These are phyloP conservation scores for Akebia trifoliata DNA, from an alignment of 164 flowering plant genomes.

Conservation along the genomic window DNA sequence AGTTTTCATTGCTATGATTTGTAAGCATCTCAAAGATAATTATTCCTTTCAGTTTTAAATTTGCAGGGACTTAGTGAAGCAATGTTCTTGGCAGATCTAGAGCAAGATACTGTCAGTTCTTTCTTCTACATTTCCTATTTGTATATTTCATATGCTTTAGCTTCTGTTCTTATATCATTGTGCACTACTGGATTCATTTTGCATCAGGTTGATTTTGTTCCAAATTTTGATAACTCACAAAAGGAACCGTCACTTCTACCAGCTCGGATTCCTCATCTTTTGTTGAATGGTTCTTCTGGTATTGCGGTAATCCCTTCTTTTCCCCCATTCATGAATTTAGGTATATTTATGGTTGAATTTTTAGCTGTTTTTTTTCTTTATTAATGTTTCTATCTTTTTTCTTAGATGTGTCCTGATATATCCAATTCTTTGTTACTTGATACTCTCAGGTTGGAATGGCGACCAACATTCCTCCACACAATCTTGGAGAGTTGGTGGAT, in stretches of 20 bases:
- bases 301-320: conserved; percentile 62
- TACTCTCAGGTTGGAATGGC: conserved; percentile 94
- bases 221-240: conserved; percentile 92
- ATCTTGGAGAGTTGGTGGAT: conserved; percentile 97
- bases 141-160: background rate
- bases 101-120: conserved; percentile 60
- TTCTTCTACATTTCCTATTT: background rate
- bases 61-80: conserved; percentile 88
- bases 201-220: conserved; percentile 89
- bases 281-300: conserved; percentile 97
- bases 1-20: background rate
- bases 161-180: background rate
- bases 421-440: background rate
- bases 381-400: background rate
- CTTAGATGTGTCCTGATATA: background rate
- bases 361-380: background rate
- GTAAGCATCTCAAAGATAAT: conserved; percentile 7
- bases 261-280: conserved; percentile 74
- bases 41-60: conserved; percentile 10
- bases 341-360: background rate
- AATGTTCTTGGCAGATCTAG: conserved; percentile 81
- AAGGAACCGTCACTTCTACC: conserved; percentile 92
- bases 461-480: conserved; percentile 98
- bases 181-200: background rate
- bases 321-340: background rate